These are phyloP conservation scores for Pouteria campechiana DNA, from an alignment of 179 eudicot species.

Conservation along the genomic window DNA sequence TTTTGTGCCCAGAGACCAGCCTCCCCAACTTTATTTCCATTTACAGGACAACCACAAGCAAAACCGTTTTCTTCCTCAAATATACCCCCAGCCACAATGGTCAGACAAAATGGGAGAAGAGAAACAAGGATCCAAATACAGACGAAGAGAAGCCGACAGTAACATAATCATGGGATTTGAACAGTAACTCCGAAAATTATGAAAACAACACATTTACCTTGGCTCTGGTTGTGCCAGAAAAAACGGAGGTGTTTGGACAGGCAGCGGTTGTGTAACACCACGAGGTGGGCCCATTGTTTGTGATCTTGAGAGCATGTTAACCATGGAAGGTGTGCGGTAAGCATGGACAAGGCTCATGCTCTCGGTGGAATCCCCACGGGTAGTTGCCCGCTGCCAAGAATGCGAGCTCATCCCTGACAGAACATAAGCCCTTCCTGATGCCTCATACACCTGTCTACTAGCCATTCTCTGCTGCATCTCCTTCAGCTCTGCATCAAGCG, in stretches of 20 bases:
- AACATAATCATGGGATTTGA: too few relatives aligned
- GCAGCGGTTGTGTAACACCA: slow-evolving; percentile 22
- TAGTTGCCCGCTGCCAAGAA: slow-evolving; percentile 92
- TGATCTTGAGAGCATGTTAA: slow-evolving; percentile 61
- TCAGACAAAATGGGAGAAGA: too few relatives aligned
- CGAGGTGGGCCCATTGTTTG: slow-evolving; percentile 61
- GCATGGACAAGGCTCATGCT: slow-evolving; percentile 39
- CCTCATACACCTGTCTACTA: slow-evolving; percentile 48
- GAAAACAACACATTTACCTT: slow-evolving; percentile 42
- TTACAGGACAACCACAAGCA: too few relatives aligned
- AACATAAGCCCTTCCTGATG: slow-evolving; percentile 79
- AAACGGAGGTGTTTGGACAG: slow-evolving; percentile 31
- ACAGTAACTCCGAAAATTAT: too few relatives aligned
- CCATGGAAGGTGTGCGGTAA: slow-evolving; percentile 74
- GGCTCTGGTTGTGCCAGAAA: slow-evolving; percentile 24
- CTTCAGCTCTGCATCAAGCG: slow-evolving; percentile 48
- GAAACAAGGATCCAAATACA: too few relatives aligned
- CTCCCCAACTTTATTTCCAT: too few relatives aligned
- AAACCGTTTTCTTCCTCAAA: too few relatives aligned
- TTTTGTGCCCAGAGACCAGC: too few relatives aligned
- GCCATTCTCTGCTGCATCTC: slow-evolving; percentile 87
- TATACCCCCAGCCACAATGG: too few relatives aligned
- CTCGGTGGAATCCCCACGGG: slow-evolving; percentile 61
- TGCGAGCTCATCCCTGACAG: slow-evolving; percentile 87
- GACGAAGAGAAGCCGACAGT: too few relatives aligned